Evolutionary conservation across 805 yeast genomes (phyloP).

Genomic region (Candida nitratophila): DNA sequence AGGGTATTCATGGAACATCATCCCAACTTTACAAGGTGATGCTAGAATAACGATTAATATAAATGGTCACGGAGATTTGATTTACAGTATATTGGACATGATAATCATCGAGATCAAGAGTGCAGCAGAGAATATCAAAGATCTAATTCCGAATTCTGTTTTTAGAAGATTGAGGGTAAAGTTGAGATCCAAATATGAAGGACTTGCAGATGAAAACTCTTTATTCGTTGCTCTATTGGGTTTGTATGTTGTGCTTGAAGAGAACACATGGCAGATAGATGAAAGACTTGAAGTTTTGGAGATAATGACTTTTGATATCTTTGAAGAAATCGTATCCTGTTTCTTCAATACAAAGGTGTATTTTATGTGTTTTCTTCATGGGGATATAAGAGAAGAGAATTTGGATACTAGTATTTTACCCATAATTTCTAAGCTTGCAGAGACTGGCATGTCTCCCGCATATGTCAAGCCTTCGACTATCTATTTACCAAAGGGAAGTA

Average conservation of each 20-base stretch:
- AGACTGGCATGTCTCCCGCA: slow-evolving; percentile 6
- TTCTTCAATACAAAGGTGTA: slow-evolving; percentile 24
- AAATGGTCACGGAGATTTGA: slow-evolving; percentile 43
- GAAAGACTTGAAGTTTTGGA: slow-evolving; percentile 53
- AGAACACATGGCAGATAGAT: slow-evolving; percentile 45
- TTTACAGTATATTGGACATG: slow-evolving; percentile 25
- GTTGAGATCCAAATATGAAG: slow-evolving; percentile 40
- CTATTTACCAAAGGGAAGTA: slow-evolving; percentile 28
- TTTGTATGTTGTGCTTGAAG: slow-evolving; percentile 46
- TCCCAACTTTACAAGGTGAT: slow-evolving; percentile 48
- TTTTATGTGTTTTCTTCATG: slow-evolving; percentile 42
- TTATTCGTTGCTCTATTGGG: slow-evolving; percentile 44
- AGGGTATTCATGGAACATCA: slow-evolving; percentile 51
- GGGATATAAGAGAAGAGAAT: slow-evolving; percentile 27
- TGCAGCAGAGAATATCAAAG: slow-evolving; percentile 9
- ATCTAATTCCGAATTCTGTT: slow-evolving; percentile 21
- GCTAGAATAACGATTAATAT: slow-evolving; percentile 45
- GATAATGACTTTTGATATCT: slow-evolving; percentile 30
- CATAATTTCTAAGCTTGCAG: slow-evolving; percentile 6
- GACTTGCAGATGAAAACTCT: slow-evolving; percentile 36
- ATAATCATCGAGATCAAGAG: slow-evolving; percentile 27
- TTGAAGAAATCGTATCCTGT: slow-evolving; percentile 22
- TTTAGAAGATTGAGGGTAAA: slow-evolving; percentile 41
- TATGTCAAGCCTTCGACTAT: slow-evolving; percentile 30
- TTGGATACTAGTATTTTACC: slow-evolving; percentile 7